Base-by-base conservation (phyloP, 257 asterid genomes). In the Rehmannia glutinosa region DNA sequence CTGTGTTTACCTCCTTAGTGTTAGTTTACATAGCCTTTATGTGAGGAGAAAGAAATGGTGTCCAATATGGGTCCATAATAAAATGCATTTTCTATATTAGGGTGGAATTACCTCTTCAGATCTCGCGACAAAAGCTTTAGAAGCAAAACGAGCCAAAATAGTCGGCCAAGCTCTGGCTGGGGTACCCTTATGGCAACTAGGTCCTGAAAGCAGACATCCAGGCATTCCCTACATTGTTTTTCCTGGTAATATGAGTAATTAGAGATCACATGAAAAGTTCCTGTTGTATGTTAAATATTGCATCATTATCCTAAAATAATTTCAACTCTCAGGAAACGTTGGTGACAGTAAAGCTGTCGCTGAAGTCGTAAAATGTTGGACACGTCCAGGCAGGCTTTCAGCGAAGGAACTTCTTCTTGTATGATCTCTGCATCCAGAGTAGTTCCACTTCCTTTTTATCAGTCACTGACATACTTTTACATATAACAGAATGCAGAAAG, bases 61-160 rank as follows among this genome's bases (percentile, higher is more conserved):
- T 16, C 39, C 64, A 54, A 23, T 46, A 39, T 39, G 47, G n/a
- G 39, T 21, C 20, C 39, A 49, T 55, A 43, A 17, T 58, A 51
- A 56, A 46, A 27, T 16, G 19, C 47, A 53, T 11, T 67, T 73
- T 45, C 69, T 73, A 64, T 58, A 33, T 45, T 69, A 93, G 99
- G 99, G 99, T 71, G 99, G 99, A 77, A 90, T 93, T 66, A 93
- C 99, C 39, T 93, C 99, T 61, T 93, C 99, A 36, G 99, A 93
- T 78, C 85, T 93, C 66, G 99, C 97, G 17, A 93, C 99, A 67
- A 90, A 90, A 78, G 97, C 97, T 61, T 80, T 93, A 68, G 96
- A 80, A 75, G 99, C 92, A 54, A 93, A 79, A 76, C 87, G 87
- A 74, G 99, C 99, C 71, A 86, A 85, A 80, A 62, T 93, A 70